Evolutionary conservation across 2,329 filamentous ascomycete genomes (phyloP).

Genomic region (Epichloe sp.): DNA sequence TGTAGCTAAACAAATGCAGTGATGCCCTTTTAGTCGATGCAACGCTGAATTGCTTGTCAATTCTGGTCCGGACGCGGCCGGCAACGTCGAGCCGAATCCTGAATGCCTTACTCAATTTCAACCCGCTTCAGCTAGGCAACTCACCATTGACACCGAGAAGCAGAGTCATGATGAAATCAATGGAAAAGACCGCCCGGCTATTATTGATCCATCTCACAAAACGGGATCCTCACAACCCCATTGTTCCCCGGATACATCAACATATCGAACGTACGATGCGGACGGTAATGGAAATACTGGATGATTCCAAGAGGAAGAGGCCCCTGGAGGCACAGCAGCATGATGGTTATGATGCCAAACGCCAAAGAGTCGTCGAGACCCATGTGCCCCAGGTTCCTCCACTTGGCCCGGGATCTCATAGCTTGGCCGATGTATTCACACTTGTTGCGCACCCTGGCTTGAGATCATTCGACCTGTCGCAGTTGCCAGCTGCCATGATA

Average conservation of each 20-base stretch:
- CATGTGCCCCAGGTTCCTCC: slow-evolving; percentile 47
- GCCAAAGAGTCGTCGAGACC: slow-evolving; percentile 49
- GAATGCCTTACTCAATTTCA: slow-evolving; percentile 77
- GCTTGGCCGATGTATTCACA: slow-evolving; percentile 73
- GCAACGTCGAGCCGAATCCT: slow-evolving; percentile 75
- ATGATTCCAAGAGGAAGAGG: slow-evolving; percentile 69
- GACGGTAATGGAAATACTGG: slow-evolving; percentile 63
- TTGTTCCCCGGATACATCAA: slow-evolving; percentile 69
- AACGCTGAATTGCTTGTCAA: slow-evolving; percentile 76
- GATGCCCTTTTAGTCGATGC: slow-evolving; percentile 83
- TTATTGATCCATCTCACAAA: slow-evolving; percentile 74
- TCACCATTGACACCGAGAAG: slow-evolving; percentile 64
- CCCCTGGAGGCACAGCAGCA: slow-evolving; percentile 56
- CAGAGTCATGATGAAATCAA: slow-evolving; percentile 76
- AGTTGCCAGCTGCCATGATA: slow-evolving; percentile 62
- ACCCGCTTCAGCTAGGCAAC: slow-evolving; percentile 70
- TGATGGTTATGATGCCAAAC: slow-evolving; percentile 68
- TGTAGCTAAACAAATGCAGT: slow-evolving; percentile 30
- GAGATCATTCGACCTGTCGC: slow-evolving; percentile 69
- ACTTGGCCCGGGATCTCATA: slow-evolving; percentile 62
- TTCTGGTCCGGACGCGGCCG: slow-evolving; percentile 70
- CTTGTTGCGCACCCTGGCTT: slow-evolving; percentile 61
- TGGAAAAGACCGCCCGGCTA: slow-evolving; percentile 84
- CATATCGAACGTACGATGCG: slow-evolving; percentile 74
- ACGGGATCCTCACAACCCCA: slow-evolving; percentile 70